Evolutionary conservation across 2,329 filamentous ascomycete species (phyloP).

Genomic region (Ophiostoma sp.): DNA sequence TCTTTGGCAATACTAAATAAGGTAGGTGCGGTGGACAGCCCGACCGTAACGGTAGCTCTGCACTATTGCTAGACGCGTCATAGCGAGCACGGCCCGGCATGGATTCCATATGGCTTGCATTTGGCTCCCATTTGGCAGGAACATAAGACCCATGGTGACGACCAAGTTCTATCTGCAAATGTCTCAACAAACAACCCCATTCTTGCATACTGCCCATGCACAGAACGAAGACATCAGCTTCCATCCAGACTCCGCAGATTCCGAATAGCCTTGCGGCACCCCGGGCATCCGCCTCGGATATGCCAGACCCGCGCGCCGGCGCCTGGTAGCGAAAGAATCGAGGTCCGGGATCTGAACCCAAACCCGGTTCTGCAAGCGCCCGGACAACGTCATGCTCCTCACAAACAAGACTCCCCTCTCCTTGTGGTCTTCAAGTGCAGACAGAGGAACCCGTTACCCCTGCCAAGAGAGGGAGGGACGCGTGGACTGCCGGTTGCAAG

Average conservation of each 20-base stretch:
- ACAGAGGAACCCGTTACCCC: constrained; percentile 3
- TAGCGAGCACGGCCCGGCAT: neutral
- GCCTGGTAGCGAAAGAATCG: neutral
- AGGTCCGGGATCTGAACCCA: neutral
- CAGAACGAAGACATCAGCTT: neutral
- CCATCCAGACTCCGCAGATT: neutral
- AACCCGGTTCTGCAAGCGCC: too few species aligned
- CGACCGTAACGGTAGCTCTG: too few species aligned
- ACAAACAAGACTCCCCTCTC: neutral
- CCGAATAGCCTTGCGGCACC: neutral
- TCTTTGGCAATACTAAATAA: neutral
- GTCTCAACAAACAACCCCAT: neutral
- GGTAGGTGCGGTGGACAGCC: neutral
- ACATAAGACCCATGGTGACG: neutral
- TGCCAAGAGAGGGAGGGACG: constrained; percentile 14
- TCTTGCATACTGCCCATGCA: neutral
- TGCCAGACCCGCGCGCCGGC: neutral
- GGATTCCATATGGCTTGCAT: neutral
- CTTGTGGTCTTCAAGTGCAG: neutral
- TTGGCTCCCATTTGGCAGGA: neutral
- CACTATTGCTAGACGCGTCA: neutral
- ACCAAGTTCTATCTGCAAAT: neutral
- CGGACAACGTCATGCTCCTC: neutral
- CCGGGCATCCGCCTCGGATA: neutral
- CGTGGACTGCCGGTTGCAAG: constrained; percentile 9